Conservation (phyloP, 192 early-diverging fungal genomes). For the Gamsiella multidivaricata region DNA sequence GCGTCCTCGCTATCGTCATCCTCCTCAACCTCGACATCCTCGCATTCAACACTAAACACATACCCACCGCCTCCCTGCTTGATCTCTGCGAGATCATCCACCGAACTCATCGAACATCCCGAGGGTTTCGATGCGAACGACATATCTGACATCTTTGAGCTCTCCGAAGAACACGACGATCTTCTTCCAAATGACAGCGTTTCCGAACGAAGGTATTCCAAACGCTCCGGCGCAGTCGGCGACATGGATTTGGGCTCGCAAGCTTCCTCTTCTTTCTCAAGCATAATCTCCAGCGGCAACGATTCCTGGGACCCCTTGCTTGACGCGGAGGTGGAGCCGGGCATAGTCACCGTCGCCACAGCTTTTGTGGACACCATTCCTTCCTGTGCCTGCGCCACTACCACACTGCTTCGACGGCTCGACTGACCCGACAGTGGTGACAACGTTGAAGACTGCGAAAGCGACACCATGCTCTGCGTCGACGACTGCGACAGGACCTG, state of each 20-base stretch:
- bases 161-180: constrained; percentile 16
- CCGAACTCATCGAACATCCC: not conserved
- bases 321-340: not conserved
- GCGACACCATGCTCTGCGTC: too few relatives aligned
- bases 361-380: not conserved
- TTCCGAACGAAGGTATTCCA: constrained; percentile 7
- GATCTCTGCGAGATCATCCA: constrained; percentile 7
- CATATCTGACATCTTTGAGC: constrained; percentile 15
- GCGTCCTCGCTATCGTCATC: not conserved
- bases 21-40: constrained; percentile 13
- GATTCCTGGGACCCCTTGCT: constrained; percentile 33
- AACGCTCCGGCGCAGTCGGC: constrained; percentile 5
- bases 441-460: not conserved
- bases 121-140: constrained; percentile 19
- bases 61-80: not conserved
- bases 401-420: constrained; percentile 24
- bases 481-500: not conserved
- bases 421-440: constrained; percentile 26
- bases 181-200: constrained; percentile 2
- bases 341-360: not conserved
- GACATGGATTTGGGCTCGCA: not conserved
- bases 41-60: constrained; percentile 11
- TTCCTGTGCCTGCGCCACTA: not conserved
- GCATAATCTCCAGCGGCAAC: not conserved
- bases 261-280: not conserved